Percentiles rank a stretch among this genome's conserved stretches.
phyloP scores from a whole-genome alignment of 192 early-diverging fungal species.

The Umbelopsis sp. region DNA sequence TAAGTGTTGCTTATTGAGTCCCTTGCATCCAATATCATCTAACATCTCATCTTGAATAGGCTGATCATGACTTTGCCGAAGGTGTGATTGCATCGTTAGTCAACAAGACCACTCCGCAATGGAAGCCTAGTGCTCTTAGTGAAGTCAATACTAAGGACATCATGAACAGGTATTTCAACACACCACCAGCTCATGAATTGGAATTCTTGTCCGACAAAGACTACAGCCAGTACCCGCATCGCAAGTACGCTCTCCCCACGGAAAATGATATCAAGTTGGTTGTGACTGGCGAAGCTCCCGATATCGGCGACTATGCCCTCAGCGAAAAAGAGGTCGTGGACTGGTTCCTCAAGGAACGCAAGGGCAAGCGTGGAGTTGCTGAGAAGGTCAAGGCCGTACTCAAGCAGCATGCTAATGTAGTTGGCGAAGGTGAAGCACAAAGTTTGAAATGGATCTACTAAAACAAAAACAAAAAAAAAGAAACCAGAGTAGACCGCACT shows the following conservation, averaged over 20 bases:
- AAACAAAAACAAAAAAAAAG: too few species aligned
- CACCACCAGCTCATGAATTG: constrained; percentile 27
- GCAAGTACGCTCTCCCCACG: constrained; percentile 61
- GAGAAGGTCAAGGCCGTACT: constrained; percentile 69
- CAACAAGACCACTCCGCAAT: constrained; percentile 67
- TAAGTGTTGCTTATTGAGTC: background rate
- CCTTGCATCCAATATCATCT: background rate
- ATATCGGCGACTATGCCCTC: constrained; percentile 61
- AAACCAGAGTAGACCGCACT: background rate
- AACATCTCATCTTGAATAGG: constrained; percentile 18
- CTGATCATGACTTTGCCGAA: constrained; percentile 82
- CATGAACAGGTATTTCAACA: constrained; percentile 57
- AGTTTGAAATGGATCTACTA: constrained; percentile 40
- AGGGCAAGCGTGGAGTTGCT: constrained; percentile 66
- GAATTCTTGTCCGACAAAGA: constrained; percentile 43
- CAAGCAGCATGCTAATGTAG: constrained; percentile 45
- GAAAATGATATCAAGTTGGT: constrained; percentile 67
- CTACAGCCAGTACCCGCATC: constrained; percentile 60
- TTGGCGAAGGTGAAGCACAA: constrained; percentile 24
- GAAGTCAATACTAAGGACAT: constrained; percentile 54
- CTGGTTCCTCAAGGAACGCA: constrained; percentile 60
- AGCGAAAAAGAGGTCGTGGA: constrained; percentile 57
- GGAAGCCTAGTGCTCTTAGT: constrained; percentile 67
- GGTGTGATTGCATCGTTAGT: constrained; percentile 84
- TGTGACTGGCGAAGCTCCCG: constrained; percentile 64